These are phyloP conservation scores for Kodamaea derodonti DNA, from an alignment of 1,139 yeast species.

Conservation along the genomic window DNA sequence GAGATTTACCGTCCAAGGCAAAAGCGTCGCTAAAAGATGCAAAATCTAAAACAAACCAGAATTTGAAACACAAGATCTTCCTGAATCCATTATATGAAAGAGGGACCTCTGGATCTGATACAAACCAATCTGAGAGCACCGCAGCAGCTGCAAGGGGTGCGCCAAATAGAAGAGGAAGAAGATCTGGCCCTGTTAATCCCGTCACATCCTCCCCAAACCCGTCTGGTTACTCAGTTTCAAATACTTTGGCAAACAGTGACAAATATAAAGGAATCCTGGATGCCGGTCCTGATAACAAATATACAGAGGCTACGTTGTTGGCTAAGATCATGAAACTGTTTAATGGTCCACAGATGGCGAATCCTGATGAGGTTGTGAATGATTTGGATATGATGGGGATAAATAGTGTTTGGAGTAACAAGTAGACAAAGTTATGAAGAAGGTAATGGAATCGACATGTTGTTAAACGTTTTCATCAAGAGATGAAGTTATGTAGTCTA, in stretches of 20 bases:
- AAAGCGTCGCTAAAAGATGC: slow-evolving; percentile 16
- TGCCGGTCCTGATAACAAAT: slow-evolving; percentile 17
- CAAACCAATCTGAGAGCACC: slow-evolving; percentile 25
- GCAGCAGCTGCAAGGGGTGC: slow-evolving; percentile 7
- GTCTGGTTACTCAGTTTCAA: neutral
- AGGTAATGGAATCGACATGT: slow-evolving; percentile 1
- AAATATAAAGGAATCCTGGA: slow-evolving; percentile 3
- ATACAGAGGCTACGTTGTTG: slow-evolving; percentile 36
- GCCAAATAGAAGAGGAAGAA: slow-evolving; percentile 25
- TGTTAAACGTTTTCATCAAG: neutral
- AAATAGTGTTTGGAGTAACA: slow-evolving; percentile 33
- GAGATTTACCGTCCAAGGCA: slow-evolving; percentile 30
- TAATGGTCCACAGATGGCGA: slow-evolving; percentile 37
- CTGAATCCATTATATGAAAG: slow-evolving; percentile 39
- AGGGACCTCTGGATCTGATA: slow-evolving; percentile 42
- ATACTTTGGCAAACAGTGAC: neutral
- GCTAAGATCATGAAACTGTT: slow-evolving; percentile 47
- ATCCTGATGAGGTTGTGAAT: slow-evolving; percentile 29
- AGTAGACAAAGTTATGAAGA: slow-evolving; percentile 4
- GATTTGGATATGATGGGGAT: slow-evolving; percentile 40
- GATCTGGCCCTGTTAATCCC: slow-evolving; percentile 6
- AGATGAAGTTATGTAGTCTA: neutral
- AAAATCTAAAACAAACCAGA: slow-evolving; percentile 12
- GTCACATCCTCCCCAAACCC: neutral
- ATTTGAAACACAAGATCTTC: slow-evolving; percentile 39